Percentiles rank a stretch among this genome's conserved stretches.
phyloP scores from a whole-genome alignment of 371 early-diverging fungal species.

The Mortierella sp. region DNA sequence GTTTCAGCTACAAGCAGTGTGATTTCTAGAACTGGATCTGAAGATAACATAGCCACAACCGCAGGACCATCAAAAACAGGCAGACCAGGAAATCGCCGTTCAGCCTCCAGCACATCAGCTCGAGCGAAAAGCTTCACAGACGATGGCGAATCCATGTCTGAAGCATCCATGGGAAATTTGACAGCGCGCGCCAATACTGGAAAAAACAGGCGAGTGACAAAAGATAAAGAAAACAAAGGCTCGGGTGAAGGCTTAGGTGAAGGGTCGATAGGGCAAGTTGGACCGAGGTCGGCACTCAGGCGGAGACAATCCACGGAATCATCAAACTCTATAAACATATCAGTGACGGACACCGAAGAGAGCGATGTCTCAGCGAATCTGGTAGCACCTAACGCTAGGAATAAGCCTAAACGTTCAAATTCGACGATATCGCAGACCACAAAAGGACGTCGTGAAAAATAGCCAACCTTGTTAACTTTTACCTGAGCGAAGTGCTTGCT shows the following conservation, averaged over 20 bases:
- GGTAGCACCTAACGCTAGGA: neutral
- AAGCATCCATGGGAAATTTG: neutral
- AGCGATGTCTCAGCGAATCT: neutral
- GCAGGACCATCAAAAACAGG: neutral
- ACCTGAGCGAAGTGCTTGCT: too few relatives aligned
- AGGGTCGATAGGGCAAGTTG: neutral
- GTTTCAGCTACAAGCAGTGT: constrained; percentile 13
- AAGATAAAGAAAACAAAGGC: too few relatives aligned
- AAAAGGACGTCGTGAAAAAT: constrained; percentile 4
- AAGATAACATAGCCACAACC: neutral
- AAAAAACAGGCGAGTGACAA: neutral
- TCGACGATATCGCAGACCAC: neutral
- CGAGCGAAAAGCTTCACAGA: neutral
- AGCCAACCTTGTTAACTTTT: neutral
- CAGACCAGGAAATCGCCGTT: neutral
- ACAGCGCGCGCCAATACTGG: neutral
- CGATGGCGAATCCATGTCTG: neutral
- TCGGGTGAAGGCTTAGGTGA: neutral
- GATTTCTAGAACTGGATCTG: constrained; percentile 1
- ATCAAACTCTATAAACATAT: neutral
- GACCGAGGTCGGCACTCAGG: neutral
- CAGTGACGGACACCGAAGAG: constrained; percentile 10
- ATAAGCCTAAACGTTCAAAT: constrained; percentile 1
- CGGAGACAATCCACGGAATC: constrained; percentile 3
- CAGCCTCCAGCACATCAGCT: neutral